Base-by-base conservation (phyloP, 1,284 basidiomycete genomes). In the Hypsizygus ulmarius region DNA sequence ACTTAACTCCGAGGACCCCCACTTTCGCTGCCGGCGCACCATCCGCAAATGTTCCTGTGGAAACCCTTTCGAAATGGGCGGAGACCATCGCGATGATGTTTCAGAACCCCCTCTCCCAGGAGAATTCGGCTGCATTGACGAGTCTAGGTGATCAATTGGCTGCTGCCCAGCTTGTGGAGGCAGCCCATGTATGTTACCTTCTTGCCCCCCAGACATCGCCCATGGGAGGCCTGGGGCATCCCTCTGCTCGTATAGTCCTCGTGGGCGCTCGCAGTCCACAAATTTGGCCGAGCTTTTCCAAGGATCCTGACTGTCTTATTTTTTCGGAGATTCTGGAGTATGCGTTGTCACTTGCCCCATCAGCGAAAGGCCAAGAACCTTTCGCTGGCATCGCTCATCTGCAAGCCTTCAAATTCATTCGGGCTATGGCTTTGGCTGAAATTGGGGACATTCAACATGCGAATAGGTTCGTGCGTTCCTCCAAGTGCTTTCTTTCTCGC, bases 251-350 rank as follows among this genome's bases (percentile, higher is more conserved):
- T 21, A 69, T 91, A 34, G 72, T 81, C 10, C 68, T 93, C 18
- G 63, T 90, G 29, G 88, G 90, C 9, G 77, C 81, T 18, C 78
- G 74, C 39, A 82, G 71, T 61, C 86, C 85, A 0, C 71, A 72
- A 35, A 59, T 60, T 11, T 70, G 68, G 45, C 72, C 79, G 0
- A 73, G 68, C 30, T 87, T 85, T 60, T 71, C 77, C 59, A 82
- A 79, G 59, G 84, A 95, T 62, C 68, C 80, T 7, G 95, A 98
- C 63, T 72, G 85, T 5, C 75, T 94, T 50, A 81, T 97, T 53
- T 83, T 97, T 56, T 87, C 93, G 5, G 97, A 99, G 70, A 86
- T 98, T 34, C 73, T 87, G 7, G 97, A 99, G 69, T 99, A 93
- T 64, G 94, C 93, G 0, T 67, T 94, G 49, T 92, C 92, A 14